Base-by-base conservation (phyloP, 139 green algal genomes). In the Ettlia oleoabundans region DNA sequence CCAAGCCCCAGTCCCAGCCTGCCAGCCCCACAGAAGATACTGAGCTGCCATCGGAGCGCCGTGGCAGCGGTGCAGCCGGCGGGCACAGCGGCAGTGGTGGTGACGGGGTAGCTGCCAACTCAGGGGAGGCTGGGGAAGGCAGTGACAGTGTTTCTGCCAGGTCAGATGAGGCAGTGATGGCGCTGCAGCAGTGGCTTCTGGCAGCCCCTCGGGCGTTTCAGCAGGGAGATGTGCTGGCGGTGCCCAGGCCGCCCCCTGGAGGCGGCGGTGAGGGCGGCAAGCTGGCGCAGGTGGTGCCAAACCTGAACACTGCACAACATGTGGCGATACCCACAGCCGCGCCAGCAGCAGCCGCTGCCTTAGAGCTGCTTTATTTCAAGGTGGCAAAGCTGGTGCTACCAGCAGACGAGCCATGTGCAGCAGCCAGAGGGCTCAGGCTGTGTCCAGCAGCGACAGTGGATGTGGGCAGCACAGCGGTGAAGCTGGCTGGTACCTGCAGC, bases 161-260 rank as follows among this genome's bases (percentile, higher is more conserved):
- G 35, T 47, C 72, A 19, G 64, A 75, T 22, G 68, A 76, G 13
- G 65, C 72, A 9, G 82, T 76, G 52, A 67, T 53, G 28, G 81
- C 81, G 8, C 63, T 91, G 66, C 75, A 86, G 63, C 35, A 38
- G 10, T 82, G 85, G 76, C 84, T 91, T 28, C 52, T 69, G 30
- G 42, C 43, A 10, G 72, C 30, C 9, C 58, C 35, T 18, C 63
- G 85, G 22, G 37, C 86, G 32, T 47, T 91, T n/a, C n/a, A 43
- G 7, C 58, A 30, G 3, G 85, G 87, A 3, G 87, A 91, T 42
- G 63, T 91, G 51, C 73, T 91, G 67, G 82, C 71, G 8, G 82
- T 86, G 73, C 78, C 71, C 4, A 9, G 52, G 32, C 30, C 33
- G 24, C 52, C 37, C 53, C 22, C 41, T 32, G 26, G 35, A 58